A percentile compares a stretch with the other conserved stretches of the same genome.
phyloP scores from a whole-genome alignment of 768 basidiomycete species.

The Suillus occidentalis region DNA sequence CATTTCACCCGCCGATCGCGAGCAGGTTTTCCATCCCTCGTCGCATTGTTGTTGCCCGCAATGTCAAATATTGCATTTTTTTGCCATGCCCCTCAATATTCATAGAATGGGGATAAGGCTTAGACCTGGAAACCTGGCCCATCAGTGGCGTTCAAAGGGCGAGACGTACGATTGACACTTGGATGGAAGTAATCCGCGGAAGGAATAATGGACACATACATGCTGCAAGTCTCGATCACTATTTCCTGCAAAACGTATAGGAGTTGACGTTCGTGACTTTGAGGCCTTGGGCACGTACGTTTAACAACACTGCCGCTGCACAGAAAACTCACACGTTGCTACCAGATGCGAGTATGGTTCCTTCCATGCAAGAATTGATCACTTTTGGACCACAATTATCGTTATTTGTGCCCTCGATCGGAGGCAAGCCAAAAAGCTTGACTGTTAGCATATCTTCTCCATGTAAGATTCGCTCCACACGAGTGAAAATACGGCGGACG shows the following conservation, averaged over 20 bases:
- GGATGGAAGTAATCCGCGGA: neutral
- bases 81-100: neutral
- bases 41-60: neutral
- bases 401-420: neutral
- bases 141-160: neutral
- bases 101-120: neutral
- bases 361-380: neutral
- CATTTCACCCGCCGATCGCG: neutral
- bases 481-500: neutral
- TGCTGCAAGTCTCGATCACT: neutral
- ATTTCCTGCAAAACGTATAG: neutral
- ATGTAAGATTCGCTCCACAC: neutral
- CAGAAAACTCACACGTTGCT: neutral
- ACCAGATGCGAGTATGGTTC: neutral
- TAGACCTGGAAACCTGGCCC: neutral
- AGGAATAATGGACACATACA: neutral
- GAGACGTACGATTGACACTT: neutral
- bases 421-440: conserved; percentile 2
- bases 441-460: neutral
- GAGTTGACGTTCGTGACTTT: neutral
- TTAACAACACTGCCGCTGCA: neutral
- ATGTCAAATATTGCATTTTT: neutral
- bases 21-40: neutral
- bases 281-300: neutral
- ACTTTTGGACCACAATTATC: neutral